These are phyloP conservation scores for Schwanniomyces polymorphus DNA, from an alignment of 805 yeast species.

Conservation along the genomic window DNA sequence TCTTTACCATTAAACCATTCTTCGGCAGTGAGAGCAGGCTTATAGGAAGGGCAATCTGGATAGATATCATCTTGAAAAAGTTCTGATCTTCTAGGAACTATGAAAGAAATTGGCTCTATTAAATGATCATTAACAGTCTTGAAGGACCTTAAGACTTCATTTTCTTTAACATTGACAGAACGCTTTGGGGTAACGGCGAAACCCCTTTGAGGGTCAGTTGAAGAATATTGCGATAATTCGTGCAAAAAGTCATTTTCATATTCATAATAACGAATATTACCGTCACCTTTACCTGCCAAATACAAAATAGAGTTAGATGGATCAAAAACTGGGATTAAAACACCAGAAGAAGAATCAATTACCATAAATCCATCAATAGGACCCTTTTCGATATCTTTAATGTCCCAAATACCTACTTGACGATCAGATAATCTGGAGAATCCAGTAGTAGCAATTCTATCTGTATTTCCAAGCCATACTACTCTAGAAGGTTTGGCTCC, in stretches of 20 bases:
- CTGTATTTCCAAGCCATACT: slow-evolving; percentile 85
- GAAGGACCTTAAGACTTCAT: slow-evolving; percentile 79
- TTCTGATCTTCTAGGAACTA: slow-evolving; percentile 93
- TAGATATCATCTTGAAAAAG: slow-evolving; percentile 90
- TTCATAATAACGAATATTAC: slow-evolving; percentile 93
- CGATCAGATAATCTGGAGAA: slow-evolving; percentile 91
- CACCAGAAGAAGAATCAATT: slow-evolving; percentile 90
- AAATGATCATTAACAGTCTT: slow-evolving; percentile 84
- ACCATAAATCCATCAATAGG: slow-evolving; percentile 87
- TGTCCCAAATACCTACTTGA: slow-evolving; percentile 93
- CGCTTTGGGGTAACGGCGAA: slow-evolving; percentile 87
- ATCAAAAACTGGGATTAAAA: slow-evolving; percentile 89
- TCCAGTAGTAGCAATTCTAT: slow-evolving; percentile 90
- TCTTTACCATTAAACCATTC: slow-evolving; percentile 82
- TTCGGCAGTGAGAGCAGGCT: slow-evolving; percentile 74
- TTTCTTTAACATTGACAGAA: slow-evolving; percentile 73
- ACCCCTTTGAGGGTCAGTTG: slow-evolving; percentile 94
- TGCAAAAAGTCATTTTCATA: slow-evolving; percentile 79
- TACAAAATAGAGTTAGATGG: slow-evolving; percentile 76
- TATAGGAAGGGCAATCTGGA: slow-evolving; percentile 83
- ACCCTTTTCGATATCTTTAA: slow-evolving; percentile 69
- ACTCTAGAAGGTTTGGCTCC: slow-evolving; percentile 92
- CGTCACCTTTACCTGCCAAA: slow-evolving; percentile 97
- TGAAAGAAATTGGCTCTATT: slow-evolving; percentile 89
- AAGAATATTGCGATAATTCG: slow-evolving; percentile 85